Conservation (phyloP, 1,284 basidiomycete genomes). For the Sanghuangporus sanghuang region DNA sequence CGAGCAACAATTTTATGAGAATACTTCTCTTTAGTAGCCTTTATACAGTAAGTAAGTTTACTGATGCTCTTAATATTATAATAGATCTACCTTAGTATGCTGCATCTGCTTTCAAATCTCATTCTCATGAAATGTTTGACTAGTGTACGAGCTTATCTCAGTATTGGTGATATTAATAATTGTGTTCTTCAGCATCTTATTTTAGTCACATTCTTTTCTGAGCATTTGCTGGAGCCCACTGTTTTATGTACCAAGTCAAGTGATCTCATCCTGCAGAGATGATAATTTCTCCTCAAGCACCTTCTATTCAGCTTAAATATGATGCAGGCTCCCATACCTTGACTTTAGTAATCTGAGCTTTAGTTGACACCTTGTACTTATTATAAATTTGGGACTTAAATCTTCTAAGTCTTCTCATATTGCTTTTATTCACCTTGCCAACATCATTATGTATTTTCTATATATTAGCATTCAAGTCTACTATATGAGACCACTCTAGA, state of each 20-base stretch:
- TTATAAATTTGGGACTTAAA: slow-evolving; percentile 78
- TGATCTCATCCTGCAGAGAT: slow-evolving; percentile 69
- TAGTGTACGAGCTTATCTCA: slow-evolving; percentile 58
- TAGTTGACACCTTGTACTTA: too few species aligned
- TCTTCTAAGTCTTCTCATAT: slow-evolving; percentile 46
- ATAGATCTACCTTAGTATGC: slow-evolving; percentile 53
- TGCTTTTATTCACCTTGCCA: slow-evolving; percentile 77
- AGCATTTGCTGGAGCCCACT: slow-evolving; percentile 69
- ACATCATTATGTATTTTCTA: slow-evolving; percentile 87
- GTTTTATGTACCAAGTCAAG: slow-evolving; percentile 78
- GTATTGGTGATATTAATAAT: too few species aligned
- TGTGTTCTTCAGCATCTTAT: too few species aligned
- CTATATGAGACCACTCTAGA: slow-evolving; percentile 77
- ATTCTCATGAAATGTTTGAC: slow-evolving; percentile 56
- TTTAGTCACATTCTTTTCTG: slow-evolving; percentile 31
- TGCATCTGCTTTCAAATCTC: slow-evolving; percentile 63
- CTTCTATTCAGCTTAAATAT: not conserved
- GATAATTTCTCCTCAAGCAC: slow-evolving; percentile 1
- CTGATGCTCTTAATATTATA: not conserved
- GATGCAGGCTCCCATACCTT: slow-evolving; percentile 54
- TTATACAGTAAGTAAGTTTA: slow-evolving; percentile 10
- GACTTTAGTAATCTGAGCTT: too few species aligned
- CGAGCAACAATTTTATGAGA: slow-evolving; percentile 75
- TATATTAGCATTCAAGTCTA: slow-evolving; percentile 83
- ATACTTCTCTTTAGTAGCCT: slow-evolving; percentile 80